Evolutionary conservation across 495 filamentous ascomycete genomes (phyloP).

Genomic region (Lophium mytilinum): DNA sequence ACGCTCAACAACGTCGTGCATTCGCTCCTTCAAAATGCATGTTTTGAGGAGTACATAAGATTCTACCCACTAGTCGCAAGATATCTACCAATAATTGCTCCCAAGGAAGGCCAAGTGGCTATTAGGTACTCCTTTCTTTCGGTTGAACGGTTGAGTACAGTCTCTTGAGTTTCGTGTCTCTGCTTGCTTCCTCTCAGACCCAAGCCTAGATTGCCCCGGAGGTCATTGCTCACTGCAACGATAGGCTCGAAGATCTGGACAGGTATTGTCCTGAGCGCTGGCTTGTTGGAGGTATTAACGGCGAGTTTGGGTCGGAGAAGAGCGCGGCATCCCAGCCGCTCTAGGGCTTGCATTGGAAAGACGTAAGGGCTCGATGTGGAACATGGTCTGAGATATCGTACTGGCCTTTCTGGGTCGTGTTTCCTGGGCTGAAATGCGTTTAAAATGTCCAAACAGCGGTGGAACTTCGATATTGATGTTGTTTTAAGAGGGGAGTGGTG

Average conservation of each 20-base stretch:
- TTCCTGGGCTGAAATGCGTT: slow-evolving; percentile 26
- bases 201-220: not conserved
- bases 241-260: slow-evolving; percentile 4
- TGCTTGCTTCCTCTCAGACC: not conserved
- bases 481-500: too few relatives aligned
- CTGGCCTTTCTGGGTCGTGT: slow-evolving; percentile 2
- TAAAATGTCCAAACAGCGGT: slow-evolving; percentile 21
- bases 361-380: not conserved
- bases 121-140: not conserved
- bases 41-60: slow-evolving; percentile 16
- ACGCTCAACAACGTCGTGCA: not conserved
- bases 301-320: not conserved
- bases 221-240: not conserved
- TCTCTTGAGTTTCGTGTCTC: not conserved
- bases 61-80: slow-evolving; percentile 17
- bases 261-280: slow-evolving; percentile 6
- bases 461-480: slow-evolving; percentile 18
- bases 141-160: not conserved
- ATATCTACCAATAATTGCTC: not conserved
- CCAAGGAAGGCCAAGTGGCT: slow-evolving; percentile 6
- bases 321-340: not conserved
- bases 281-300: not conserved
- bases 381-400: not conserved
- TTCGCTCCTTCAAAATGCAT: slow-evolving; percentile 16
- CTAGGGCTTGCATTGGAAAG: slow-evolving; percentile 9